These are phyloP conservation scores for Pseudogymnoascus verrucosus DNA, from an alignment of 2,329 filamentous ascomycete species.

Conservation along the genomic window DNA sequence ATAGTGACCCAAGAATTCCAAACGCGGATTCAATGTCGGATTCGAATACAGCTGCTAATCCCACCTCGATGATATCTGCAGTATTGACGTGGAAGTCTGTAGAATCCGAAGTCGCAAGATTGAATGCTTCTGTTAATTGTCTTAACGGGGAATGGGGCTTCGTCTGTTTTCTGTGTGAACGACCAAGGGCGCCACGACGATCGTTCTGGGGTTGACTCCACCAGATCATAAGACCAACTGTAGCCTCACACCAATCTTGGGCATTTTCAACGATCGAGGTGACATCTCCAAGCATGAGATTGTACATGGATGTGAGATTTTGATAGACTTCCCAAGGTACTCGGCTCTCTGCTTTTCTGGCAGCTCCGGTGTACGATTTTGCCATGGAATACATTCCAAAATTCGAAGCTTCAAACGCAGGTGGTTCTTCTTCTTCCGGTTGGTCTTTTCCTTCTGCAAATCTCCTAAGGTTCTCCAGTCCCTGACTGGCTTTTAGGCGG, in stretches of 20 bases:
- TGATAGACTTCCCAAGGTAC: slow-evolving; percentile 90
- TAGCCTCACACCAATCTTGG: slow-evolving; percentile 89
- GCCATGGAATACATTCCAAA: slow-evolving; percentile 38
- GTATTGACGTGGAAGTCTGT: slow-evolving; percentile 72
- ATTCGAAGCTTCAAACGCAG: slow-evolving; percentile 32
- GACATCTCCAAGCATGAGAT: slow-evolving; percentile 67
- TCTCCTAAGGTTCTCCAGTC: slow-evolving; percentile 61
- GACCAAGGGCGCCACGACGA: slow-evolving; percentile 21
- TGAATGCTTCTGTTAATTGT: slow-evolving; percentile 59
- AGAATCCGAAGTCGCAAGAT: slow-evolving; percentile 52
- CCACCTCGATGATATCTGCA: slow-evolving; percentile 69
- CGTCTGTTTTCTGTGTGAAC: slow-evolving; percentile 16
- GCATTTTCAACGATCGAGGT: slow-evolving; percentile 68
- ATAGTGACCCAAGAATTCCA: slow-evolving; percentile 69
- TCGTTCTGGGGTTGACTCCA: slow-evolving; percentile 74
- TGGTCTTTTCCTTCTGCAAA: slow-evolving; percentile 69
- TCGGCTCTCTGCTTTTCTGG: slow-evolving; percentile 68
- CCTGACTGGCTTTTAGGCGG: slow-evolving; percentile 62
- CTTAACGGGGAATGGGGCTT: slow-evolving; percentile 29
- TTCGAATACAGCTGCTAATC: slow-evolving; percentile 73
- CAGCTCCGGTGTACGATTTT: slow-evolving; percentile 58
- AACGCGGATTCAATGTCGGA: slow-evolving; percentile 71
- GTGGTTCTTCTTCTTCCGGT: slow-evolving; percentile 30
- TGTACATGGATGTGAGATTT: slow-evolving; percentile 71
- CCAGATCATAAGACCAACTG: slow-evolving; percentile 76